phyloP scores from a whole-genome alignment of 495 filamentous ascomycete genomes.

The Filosporella fistucella region DNA sequence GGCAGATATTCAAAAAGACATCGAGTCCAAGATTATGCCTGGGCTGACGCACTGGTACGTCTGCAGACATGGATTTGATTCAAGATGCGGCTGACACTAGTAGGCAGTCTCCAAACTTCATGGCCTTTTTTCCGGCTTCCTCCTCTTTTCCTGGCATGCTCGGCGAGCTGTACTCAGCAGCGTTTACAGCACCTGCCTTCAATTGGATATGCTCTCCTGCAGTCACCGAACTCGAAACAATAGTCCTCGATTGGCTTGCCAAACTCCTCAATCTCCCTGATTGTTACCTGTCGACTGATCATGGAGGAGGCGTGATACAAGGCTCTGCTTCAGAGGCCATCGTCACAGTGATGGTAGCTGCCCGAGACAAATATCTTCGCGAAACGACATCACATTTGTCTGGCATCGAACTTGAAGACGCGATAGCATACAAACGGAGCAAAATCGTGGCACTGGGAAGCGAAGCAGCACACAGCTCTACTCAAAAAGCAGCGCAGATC shows the following conservation, averaged over 20 bases:
- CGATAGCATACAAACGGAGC: slow-evolving; percentile 58
- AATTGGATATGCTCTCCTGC: slow-evolving; percentile 97
- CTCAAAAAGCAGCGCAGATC: slow-evolving; percentile 83
- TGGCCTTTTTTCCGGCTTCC: slow-evolving; percentile 89
- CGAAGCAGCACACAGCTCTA: slow-evolving; percentile 74
- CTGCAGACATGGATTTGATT: not conserved
- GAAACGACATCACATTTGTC: slow-evolving; percentile 49
- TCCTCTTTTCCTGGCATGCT: slow-evolving; percentile 84
- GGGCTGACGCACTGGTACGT: slow-evolving; percentile 89
- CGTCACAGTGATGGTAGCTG: slow-evolving; percentile 82
- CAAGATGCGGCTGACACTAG: not conserved
- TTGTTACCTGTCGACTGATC: slow-evolving; percentile 71
- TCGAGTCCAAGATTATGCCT: slow-evolving; percentile 85
- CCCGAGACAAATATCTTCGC: slow-evolving; percentile 73
- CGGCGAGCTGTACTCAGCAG: slow-evolving; percentile 86
- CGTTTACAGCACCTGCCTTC: slow-evolving; percentile 88
- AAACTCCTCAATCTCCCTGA: slow-evolving; percentile 66
- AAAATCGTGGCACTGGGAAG: slow-evolving; percentile 79
- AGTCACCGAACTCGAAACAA: slow-evolving; percentile 93
- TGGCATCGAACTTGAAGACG: slow-evolving; percentile 58
- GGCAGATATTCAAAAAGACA: slow-evolving; percentile 76
- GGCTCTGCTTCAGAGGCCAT: slow-evolving; percentile 89
- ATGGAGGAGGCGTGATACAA: slow-evolving; percentile 83
- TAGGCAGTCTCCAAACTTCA: slow-evolving; percentile 85
- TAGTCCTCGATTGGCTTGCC: slow-evolving; percentile 90